Evolutionary conservation across 441 rosid genomes (phyloP).

Genomic region (Lepidium campestre): DNA sequence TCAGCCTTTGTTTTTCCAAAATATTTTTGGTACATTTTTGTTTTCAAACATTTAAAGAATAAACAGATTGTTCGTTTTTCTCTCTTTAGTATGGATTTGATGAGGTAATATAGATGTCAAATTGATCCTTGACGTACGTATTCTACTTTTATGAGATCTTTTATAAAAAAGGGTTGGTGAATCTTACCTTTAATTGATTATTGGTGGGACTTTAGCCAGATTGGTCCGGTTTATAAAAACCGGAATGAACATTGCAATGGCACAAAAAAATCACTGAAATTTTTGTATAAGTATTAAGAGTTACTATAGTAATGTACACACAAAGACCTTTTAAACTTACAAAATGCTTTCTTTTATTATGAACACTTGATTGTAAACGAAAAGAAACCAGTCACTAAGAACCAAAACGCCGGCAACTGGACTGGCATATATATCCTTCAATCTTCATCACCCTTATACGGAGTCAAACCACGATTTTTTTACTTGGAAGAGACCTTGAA

Average conservation of each 20-base stretch:
- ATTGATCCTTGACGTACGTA: conserved; percentile 9
- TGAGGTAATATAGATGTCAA: conserved; percentile 18
- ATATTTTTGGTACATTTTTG: conserved; percentile 8
- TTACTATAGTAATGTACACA: conserved; percentile 17
- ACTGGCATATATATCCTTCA: conserved; percentile 23
- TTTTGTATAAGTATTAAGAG: background rate
- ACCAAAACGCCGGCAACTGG: conserved; percentile 26
- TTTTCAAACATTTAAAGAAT: conserved; percentile 4
- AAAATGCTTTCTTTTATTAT: conserved; percentile 15
- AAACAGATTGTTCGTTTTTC: conserved; percentile 9
- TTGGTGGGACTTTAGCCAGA: background rate
- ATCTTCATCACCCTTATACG: background rate
- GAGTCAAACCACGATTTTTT: background rate
- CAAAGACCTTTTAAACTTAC: conserved; percentile 3
- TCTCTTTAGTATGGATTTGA: conserved; percentile 10
- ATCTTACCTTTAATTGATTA: background rate
- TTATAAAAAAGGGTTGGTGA: background rate
- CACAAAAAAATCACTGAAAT: background rate
- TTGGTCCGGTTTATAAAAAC: background rate
- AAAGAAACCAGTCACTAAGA: conserved; percentile 29
- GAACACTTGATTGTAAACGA: conserved; percentile 6
- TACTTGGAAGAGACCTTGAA: background rate
- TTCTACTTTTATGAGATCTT: conserved; percentile 3
- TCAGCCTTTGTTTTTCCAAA: conserved; percentile 19
- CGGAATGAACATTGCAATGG: background rate